Conservation (phyloP, 2,329 filamentous ascomycete genomes). For the Ceratocystis harringtonii region DNA sequence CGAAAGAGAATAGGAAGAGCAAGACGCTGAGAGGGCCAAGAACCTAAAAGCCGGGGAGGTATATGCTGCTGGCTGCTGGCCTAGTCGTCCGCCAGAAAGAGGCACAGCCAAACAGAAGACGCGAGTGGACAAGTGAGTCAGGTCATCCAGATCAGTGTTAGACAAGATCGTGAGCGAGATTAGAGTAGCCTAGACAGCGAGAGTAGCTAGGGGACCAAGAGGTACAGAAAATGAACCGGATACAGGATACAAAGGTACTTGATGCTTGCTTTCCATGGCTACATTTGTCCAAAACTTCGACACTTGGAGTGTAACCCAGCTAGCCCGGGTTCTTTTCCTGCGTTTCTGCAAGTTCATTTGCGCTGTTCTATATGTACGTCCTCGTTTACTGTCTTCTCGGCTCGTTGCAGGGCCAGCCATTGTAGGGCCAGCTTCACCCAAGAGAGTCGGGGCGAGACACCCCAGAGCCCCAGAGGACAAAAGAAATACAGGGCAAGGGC, state of each 20-base stretch:
- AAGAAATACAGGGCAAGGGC: background rate
- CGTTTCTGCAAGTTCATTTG: too few relatives aligned
- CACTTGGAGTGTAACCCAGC: too few relatives aligned
- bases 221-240: background rate
- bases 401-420: background rate
- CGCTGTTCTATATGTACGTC: background rate
- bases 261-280: background rate
- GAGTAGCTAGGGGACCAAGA: background rate
- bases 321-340: too few relatives aligned
- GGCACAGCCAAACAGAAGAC: background rate
- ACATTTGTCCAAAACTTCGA: too few relatives aligned
- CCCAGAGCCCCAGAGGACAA: background rate
- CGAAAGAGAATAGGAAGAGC: background rate
- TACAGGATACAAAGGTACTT: background rate
- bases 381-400: background rate
- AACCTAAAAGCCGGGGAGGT: background rate
- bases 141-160: background rate
- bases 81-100: background rate
- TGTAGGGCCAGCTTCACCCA: background rate
- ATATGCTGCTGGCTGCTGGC: background rate
- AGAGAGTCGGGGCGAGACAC: background rate
- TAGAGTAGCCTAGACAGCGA: background rate
- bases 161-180: slow-evolving; percentile 3
- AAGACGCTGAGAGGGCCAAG: background rate
- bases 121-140: background rate